These are phyloP conservation scores for Pinus taeda DNA, from an alignment of 75 land plant genomes.

Conservation along the genomic window DNA sequence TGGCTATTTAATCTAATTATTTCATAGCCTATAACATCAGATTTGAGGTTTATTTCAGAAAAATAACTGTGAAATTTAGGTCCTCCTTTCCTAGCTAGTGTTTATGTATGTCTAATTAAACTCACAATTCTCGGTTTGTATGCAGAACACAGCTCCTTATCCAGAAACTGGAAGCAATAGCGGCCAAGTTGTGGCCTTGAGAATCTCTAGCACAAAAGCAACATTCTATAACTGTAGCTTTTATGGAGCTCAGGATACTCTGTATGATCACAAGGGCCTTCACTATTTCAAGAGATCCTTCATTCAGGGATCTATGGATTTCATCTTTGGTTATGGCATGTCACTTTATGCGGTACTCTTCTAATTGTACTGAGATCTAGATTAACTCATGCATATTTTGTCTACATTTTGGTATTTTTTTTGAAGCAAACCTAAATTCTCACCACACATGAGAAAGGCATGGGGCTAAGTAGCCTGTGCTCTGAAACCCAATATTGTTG, in stretches of 20 bases:
- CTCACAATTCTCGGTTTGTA: not conserved
- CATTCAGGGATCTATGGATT: slow-evolving; percentile 66
- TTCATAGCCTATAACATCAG: slow-evolving; percentile 65
- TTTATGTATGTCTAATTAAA: not conserved
- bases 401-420: no score
- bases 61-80: not conserved
- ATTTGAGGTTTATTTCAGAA: slow-evolving; percentile 52
- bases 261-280: slow-evolving; percentile 52
- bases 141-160: slow-evolving; percentile 24
- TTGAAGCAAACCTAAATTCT: no score
- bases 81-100: no score
- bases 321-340: slow-evolving; percentile 61
- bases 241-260: slow-evolving; percentile 63
- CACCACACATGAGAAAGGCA: no score
- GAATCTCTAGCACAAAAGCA: slow-evolving; percentile 68
- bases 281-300: slow-evolving; percentile 60
- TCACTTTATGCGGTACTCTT: slow-evolving; percentile 45
- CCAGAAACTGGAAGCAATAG: slow-evolving; percentile 22
- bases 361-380: not conserved
- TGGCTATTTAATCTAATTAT: slow-evolving; percentile 53
- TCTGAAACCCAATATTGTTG: no score
- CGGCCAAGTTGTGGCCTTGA: slow-evolving; percentile 56
- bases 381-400: no score
- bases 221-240: slow-evolving; percentile 76
- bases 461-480: no score